Percentiles rank a stretch among this genome's conserved stretches.
These are phyloP conservation scores for Orobanche coerulescens DNA, from an alignment of 257 asterid genomes.

Conservation along the genomic window DNA sequence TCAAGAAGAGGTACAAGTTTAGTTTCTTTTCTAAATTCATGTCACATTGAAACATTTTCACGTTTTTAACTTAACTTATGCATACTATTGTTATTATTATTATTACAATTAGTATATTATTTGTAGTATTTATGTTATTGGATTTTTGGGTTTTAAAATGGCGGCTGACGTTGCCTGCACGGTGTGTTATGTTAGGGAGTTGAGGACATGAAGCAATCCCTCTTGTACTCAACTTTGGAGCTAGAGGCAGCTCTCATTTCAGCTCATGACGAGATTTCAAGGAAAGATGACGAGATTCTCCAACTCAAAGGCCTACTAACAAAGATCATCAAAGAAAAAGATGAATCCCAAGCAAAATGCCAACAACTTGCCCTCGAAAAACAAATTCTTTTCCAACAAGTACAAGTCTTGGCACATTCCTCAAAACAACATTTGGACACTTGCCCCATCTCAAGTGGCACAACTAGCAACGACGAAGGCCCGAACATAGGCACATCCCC, in stretches of 20 bases:
- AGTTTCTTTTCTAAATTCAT: background rate
- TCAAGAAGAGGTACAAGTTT: slow-evolving; percentile 55
- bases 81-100: no score
- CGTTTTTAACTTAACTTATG: background rate
- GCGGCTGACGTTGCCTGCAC: background rate
- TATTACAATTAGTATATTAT: no score
- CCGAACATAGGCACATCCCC: slow-evolving; percentile 3
- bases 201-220: slow-evolving; percentile 69
- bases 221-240: slow-evolving; percentile 70
- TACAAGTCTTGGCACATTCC: slow-evolving; percentile 26
- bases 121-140: background rate
- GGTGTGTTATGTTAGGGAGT: slow-evolving; percentile 47
- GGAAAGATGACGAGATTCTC: slow-evolving; percentile 77
- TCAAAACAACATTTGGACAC: slow-evolving; percentile 21
- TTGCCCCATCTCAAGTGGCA: slow-evolving; percentile 40
- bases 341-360: slow-evolving; percentile 50
- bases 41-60: background rate
- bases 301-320: slow-evolving; percentile 53
- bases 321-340: slow-evolving; percentile 53
- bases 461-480: slow-evolving; percentile 54
- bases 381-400: slow-evolving; percentile 41
- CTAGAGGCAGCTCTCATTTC: slow-evolving; percentile 61
- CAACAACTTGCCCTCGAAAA: slow-evolving; percentile 41
- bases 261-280: slow-evolving; percentile 68
- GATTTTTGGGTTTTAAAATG: background rate